phyloP scores from a whole-genome alignment of 129 eudicot species.

The Pittosporum tobira region DNA sequence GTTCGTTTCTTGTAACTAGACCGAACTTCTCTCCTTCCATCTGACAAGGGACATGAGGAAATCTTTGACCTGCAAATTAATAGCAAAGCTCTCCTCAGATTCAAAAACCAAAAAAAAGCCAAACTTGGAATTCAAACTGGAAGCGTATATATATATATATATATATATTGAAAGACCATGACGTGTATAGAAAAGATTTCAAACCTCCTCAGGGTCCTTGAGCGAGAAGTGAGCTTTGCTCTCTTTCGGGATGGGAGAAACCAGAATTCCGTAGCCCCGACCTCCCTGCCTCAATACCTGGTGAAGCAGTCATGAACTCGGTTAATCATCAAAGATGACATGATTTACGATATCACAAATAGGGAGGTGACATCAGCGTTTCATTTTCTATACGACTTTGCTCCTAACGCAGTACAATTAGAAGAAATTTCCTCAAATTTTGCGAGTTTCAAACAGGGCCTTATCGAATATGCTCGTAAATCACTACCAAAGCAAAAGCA shows the following conservation, averaged over 20 bases:
- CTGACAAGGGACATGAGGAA: constrained; percentile 48
- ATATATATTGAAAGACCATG: too few species aligned
- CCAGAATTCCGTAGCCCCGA: constrained; percentile 54
- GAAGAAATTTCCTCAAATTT: too few species aligned
- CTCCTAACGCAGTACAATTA: background rate
- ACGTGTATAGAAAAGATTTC: background rate
- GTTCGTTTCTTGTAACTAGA: background rate
- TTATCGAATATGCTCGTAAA: background rate
- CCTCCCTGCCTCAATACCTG: constrained; percentile 57
- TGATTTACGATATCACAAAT: background rate
- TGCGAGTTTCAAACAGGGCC: background rate
- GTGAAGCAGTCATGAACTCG: background rate
- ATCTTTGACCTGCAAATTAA: constrained; percentile 35
- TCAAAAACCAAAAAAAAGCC: background rate
- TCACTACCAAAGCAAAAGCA: background rate
- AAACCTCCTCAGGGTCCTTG: constrained; percentile 57
- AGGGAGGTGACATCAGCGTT: background rate
- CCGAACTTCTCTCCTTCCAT: constrained; percentile 31
- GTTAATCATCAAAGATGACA: too few species aligned
- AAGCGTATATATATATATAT: background rate
- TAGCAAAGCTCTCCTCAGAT: too few species aligned
- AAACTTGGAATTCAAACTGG: background rate
- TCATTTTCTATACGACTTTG: background rate
- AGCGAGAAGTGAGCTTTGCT: constrained; percentile 56
- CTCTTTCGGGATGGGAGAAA: constrained; percentile 53